A percentile compares a stretch with the other conserved stretches of the same genome.
Conservation (phyloP, 352 stramenopile species). For the Pythium inflatum region DNA sequence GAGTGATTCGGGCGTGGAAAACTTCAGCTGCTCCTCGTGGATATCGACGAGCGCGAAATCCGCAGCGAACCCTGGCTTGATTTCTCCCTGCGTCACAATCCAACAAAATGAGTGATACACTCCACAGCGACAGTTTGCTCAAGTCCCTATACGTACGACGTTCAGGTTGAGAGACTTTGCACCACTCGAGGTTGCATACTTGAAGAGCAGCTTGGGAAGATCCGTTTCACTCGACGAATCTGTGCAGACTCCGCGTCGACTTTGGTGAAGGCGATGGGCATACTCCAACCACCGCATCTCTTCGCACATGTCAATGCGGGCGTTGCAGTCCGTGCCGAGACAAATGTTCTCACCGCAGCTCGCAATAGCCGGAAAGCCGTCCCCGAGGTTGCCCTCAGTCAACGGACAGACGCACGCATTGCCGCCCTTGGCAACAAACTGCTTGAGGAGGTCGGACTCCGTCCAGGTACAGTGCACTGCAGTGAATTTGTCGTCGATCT, state of each 20-base stretch:
- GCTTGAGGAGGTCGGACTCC: constrained; percentile 50
- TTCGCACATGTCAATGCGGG: constrained; percentile 81
- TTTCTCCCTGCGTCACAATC: constrained; percentile 48
- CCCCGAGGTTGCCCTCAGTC: constrained; percentile 74
- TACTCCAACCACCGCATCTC: constrained; percentile 87
- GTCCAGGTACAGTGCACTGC: constrained; percentile 82
- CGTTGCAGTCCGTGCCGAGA: constrained; percentile 78
- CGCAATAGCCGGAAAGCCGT: constrained; percentile 71
- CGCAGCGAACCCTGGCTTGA: constrained; percentile 63
- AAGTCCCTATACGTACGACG: constrained; percentile 45
- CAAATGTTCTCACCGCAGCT: constrained; percentile 70
- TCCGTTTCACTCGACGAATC: constrained; percentile 59
- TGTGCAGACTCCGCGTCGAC: constrained; percentile 64
- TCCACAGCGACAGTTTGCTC: neutral
- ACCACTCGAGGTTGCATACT: constrained; percentile 69
- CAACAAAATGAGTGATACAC: neutral
- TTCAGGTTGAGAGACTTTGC: constrained; percentile 70
- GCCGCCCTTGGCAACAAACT: constrained; percentile 62
- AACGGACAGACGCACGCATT: constrained; percentile 81
- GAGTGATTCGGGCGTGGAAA: constrained; percentile 54
- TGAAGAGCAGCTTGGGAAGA: constrained; percentile 65
- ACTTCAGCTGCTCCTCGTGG: constrained; percentile 74
- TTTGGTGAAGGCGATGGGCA: constrained; percentile 66
- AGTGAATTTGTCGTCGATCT: constrained; percentile 76
- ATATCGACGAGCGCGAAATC: constrained; percentile 77